A percentile compares a stretch with the other conserved stretches of the same genome.
phyloP scores from a whole-genome alignment of 2,329 filamentous ascomycete species.

The Bimuria novae-zelandiae region DNA sequence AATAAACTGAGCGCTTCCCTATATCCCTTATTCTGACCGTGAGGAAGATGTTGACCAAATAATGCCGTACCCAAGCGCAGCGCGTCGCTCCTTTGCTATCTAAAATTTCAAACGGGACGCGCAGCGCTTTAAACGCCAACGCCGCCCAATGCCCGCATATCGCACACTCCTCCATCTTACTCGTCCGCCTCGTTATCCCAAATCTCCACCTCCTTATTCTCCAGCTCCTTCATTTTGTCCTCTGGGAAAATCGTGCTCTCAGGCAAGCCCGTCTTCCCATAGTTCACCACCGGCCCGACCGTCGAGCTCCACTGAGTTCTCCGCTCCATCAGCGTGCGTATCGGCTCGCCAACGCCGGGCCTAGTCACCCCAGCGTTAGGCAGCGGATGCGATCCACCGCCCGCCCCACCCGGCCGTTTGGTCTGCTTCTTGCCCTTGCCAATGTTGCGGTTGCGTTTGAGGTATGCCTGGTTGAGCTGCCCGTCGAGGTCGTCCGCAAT shows the following conservation, averaged over 20 bases:
- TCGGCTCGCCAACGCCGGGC: constrained; percentile 82
- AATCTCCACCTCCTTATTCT: constrained; percentile 75
- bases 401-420: constrained; percentile 75
- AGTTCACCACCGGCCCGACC: constrained; percentile 86
- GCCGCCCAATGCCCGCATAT: not conserved
- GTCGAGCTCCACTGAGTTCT: constrained; percentile 82
- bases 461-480: constrained; percentile 92
- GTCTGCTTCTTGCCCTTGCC: constrained; percentile 89
- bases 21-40: no score
- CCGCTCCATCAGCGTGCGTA: constrained; percentile 90
- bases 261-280: constrained; percentile 78
- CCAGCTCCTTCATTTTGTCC: constrained; percentile 69
- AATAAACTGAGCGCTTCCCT: no score
- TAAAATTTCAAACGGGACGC: not conserved
- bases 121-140: not conserved
- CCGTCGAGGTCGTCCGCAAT: constrained; percentile 96
- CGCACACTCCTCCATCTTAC: constrained; percentile 32
- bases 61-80: not conserved
- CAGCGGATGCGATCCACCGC: constrained; percentile 66
- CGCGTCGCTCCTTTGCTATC: not conserved
- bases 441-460: constrained; percentile 92
- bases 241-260: constrained; percentile 77
- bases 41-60: no score
- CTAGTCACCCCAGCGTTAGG: constrained; percentile 42
- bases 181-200: constrained; percentile 77